phyloP scores from a whole-genome alignment of 306 rosid species.

The Dalbergia oliveri region DNA sequence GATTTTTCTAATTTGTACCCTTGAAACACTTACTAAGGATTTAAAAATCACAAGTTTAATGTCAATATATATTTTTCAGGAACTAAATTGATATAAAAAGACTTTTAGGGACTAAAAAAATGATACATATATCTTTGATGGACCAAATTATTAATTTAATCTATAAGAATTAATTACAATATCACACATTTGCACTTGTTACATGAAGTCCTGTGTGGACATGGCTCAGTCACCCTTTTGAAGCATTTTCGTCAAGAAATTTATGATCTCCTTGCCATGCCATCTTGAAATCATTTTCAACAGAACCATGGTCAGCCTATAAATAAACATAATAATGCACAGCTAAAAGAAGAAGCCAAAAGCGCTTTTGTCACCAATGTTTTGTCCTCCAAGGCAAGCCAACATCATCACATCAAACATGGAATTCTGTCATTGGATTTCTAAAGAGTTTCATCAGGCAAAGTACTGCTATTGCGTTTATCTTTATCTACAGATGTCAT shows the following conservation, averaged over 20 bases:
- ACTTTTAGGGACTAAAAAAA: no score
- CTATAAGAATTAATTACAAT: not conserved
- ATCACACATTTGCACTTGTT: not conserved
- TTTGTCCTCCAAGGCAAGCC: not conserved
- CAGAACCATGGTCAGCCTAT: constrained; percentile 34
- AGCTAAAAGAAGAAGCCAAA: constrained; percentile 9
- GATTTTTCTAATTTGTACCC: no score
- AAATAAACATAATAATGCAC: constrained; percentile 20
- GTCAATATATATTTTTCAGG: no score
- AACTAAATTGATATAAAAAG: no score
- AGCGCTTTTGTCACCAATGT: not conserved
- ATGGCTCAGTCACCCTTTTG: not conserved
- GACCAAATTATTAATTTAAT: no score
- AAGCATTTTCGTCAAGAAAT: not conserved
- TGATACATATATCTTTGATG: no score
- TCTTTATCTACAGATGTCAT: not conserved
- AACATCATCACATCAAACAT: constrained; percentile 8
- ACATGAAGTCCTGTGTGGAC: no score
- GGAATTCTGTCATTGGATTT: constrained; percentile 17
- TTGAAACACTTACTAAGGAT: no score
- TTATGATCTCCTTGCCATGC: constrained; percentile 8
- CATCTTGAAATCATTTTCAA: constrained; percentile 45
- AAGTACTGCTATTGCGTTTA: not conserved
- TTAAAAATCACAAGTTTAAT: no score
- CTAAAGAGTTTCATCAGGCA: not conserved